These are phyloP conservation scores for Talaromyces sp. DNA, from an alignment of 2,329 filamentous ascomycete genomes.

Conservation along the genomic window DNA sequence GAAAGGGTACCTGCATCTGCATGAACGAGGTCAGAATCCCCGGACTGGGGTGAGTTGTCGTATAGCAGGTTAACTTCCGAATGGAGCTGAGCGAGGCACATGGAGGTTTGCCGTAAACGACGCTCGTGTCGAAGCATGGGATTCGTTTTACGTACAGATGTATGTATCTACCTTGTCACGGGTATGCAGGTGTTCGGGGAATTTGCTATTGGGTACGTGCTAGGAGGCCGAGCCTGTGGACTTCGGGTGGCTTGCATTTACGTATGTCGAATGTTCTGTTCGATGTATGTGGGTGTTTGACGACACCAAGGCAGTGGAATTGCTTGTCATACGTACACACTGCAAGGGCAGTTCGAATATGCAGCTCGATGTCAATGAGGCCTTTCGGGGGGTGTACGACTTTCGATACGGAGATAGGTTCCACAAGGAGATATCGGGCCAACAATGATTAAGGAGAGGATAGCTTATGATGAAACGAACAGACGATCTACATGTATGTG, in stretches of 20 bases:
- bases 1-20: constrained; percentile 1
- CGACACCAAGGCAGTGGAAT: neutral
- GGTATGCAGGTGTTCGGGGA: neutral
- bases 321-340: neutral
- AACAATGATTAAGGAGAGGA: neutral
- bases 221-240: neutral
- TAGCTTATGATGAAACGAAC: neutral
- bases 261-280: neutral
- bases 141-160: neutral
- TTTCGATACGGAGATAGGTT: neutral
- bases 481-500: neutral
- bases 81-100: neutral
- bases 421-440: neutral
- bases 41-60: neutral
- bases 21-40: neutral
- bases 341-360: neutral
- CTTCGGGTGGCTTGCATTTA: neutral
- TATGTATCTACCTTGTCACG: neutral
- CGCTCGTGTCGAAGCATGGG: neutral
- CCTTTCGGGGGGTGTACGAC: neutral
- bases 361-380: neutral
- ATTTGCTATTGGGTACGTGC: neutral
- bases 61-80: neutral
- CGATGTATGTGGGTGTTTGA: neutral
- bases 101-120: neutral